Conservation (phyloP, 768 basidiomycete genomes). For the Russula virescens region DNA sequence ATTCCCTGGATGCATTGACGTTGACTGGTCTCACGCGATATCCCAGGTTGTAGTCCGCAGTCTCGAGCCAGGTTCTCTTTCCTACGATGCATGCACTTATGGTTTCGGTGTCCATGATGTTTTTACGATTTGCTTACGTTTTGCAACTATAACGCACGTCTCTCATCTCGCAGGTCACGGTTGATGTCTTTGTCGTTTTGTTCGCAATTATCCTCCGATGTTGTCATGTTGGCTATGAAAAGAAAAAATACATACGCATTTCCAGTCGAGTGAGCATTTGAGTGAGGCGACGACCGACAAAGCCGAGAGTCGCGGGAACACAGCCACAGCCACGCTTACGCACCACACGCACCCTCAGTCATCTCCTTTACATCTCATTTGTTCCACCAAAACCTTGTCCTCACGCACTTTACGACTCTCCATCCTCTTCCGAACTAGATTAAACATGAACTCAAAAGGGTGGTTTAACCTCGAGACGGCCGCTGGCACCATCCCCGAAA, state of each 20-base stretch:
- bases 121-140: conserved; percentile 14
- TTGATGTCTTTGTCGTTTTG: conserved; percentile 15
- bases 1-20: conserved; percentile 19
- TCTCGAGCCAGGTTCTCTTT: not conserved
- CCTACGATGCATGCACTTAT: conserved; percentile 1
- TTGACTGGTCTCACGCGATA: conserved; percentile 18
- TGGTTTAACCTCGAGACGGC: conserved; percentile 84
- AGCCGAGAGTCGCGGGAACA: not conserved
- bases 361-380: not conserved
- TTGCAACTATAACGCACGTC: conserved; percentile 2
- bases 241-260: not conserved
- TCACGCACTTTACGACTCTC: not conserved
- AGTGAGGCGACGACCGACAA: too few species aligned
- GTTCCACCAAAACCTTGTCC: not conserved
- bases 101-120: not conserved
- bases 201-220: conserved; percentile 1
- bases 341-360: not conserved
- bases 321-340: not conserved
- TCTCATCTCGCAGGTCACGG: conserved; percentile 22
- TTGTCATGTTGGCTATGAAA: not conserved
- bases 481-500: conserved; percentile 59
- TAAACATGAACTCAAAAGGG: conserved; percentile 56
- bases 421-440: not conserved
- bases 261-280: too few species aligned
- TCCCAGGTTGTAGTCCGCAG: conserved; percentile 21